phyloP scores from a whole-genome alignment of 305 asterid genomes.

The Ruellia speciosa region DNA sequence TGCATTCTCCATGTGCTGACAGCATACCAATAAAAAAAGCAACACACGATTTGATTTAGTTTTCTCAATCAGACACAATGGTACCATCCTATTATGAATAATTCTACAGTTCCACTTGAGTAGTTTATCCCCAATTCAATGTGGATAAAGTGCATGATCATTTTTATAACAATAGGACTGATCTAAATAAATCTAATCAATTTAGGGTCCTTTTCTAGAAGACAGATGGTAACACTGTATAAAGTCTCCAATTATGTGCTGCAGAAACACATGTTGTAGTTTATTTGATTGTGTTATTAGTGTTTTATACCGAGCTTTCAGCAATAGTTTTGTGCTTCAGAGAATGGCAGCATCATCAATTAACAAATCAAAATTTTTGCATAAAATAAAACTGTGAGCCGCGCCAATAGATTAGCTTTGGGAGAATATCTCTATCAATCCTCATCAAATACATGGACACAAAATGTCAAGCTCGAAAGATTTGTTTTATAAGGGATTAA shows the following conservation, averaged over 20 bases:
- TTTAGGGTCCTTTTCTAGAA: no score
- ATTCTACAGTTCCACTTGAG: no score
- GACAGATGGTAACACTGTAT: no score
- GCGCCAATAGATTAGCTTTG: neutral
- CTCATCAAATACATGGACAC: constrained; percentile 9
- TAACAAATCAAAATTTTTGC: constrained; percentile 11
- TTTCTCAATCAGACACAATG: no score
- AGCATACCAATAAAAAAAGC: constrained; percentile 8
- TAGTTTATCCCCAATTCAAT: no score
- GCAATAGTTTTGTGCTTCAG: neutral
- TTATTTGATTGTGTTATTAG: neutral
- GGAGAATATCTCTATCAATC: constrained; percentile 2
- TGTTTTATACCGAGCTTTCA: neutral
- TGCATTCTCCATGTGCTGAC: constrained; percentile 94
- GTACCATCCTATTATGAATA: no score
- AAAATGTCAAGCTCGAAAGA: neutral
- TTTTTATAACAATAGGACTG: no score
- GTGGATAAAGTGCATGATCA: no score
- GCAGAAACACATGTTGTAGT: neutral
- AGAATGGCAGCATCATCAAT: constrained; percentile 17
- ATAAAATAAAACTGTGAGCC: constrained; percentile 6
- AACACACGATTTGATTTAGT: no score
- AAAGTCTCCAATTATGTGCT: no score
- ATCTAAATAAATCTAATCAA: no score
- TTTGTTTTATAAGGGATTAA: constrained; percentile 21